Base-by-base conservation (phyloP, 768 basidiomycete species). In the Lentinula sp. region DNA sequence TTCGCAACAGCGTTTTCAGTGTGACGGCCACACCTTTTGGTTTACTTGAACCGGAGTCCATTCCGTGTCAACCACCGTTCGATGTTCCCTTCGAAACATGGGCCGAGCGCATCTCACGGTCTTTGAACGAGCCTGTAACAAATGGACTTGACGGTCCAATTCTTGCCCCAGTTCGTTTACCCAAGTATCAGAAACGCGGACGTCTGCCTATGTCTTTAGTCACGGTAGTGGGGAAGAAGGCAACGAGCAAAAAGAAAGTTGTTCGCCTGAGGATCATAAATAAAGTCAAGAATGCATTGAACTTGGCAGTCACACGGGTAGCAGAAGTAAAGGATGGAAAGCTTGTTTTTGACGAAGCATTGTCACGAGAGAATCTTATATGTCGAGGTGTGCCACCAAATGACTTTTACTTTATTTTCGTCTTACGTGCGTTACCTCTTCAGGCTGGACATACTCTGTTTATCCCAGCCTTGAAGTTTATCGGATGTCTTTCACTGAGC, bases 241-340 rank as follows among this genome's bases (percentile, higher is more conserved):
- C 48, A n/a, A 60, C 59, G 36, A 60, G 59, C 59, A 60, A 60
- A 15, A 51, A 51, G 35, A 60, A 60, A 20, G 45, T 60, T 28
- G 37, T 60, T 35, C 45, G 59, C 7, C 15, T 60, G 39, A 51
- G 50, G 50, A 60, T 60, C 23, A 60, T 60, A 9, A 50, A 60
- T 23, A 60, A 52, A 23, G 13, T 60, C 3, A 60, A 60, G 39
- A 51, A 13, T 50, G 59, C 59, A 10, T 60, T 60, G 33, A n/a
- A 43, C 28, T 23, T 60, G 15, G 50, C 39, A 37, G 49, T 52
- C 7, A 36, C 48, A 20, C 45, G 59, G 15, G 59, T 28, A 3
- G 59, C 59, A 7, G 28, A 39, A 18, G 49, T 52, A 6, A 33
- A 50, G 46, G 39, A 60, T 32, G 59, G 59, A 52, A 60, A 60